A percentile compares a stretch with the other conserved stretches of the same genome.
Evolutionary conservation across 2,329 filamentous ascomycete species (phyloP).

Genomic region (Furcasterigmium sp.): DNA sequence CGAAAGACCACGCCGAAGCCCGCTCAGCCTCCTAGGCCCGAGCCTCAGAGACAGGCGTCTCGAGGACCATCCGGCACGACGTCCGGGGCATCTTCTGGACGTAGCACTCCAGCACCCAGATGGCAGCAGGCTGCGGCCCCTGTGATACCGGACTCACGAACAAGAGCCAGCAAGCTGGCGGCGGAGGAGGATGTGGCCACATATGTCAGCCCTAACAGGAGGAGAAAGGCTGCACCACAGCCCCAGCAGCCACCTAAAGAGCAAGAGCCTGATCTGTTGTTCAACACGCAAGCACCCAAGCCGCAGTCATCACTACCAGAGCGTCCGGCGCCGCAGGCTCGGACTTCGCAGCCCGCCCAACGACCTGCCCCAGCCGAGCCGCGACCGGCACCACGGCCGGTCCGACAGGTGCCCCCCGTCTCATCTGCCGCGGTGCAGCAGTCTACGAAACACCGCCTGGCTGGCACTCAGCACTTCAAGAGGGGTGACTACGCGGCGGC

Average conservation of each 20-base stretch:
- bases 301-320: slow-evolving; percentile 28
- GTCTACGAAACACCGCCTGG: slow-evolving; percentile 72
- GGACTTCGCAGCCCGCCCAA: slow-evolving; percentile 25
- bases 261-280: slow-evolving; percentile 59
- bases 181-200: slow-evolving; percentile 76
- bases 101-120: slow-evolving; percentile 44
- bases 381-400: slow-evolving; percentile 38
- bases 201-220: slow-evolving; percentile 81
- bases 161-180: slow-evolving; percentile 65
- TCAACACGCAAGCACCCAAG: slow-evolving; percentile 36
- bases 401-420: slow-evolving; percentile 60
- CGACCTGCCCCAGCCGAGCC: slow-evolving; percentile 26
- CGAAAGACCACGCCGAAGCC: slow-evolving; percentile 20
- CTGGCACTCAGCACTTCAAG: slow-evolving; percentile 87
- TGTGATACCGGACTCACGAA: slow-evolving; percentile 40
- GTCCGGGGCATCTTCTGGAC: slow-evolving; percentile 33
- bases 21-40: slow-evolving; percentile 25
- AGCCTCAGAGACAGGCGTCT: slow-evolving; percentile 20
- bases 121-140: slow-evolving; percentile 48
- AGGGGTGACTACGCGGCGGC: slow-evolving; percentile 87
- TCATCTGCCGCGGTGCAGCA: slow-evolving; percentile 65
- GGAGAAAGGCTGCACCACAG: slow-evolving; percentile 61
- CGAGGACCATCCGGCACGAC: slow-evolving; percentile 43
- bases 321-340: slow-evolving; percentile 19
- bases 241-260: slow-evolving; percentile 34